These are phyloP conservation scores for Paramecium octaurelia DNA, from an alignment of 73 alveolate species.

Conservation along the genomic window DNA sequence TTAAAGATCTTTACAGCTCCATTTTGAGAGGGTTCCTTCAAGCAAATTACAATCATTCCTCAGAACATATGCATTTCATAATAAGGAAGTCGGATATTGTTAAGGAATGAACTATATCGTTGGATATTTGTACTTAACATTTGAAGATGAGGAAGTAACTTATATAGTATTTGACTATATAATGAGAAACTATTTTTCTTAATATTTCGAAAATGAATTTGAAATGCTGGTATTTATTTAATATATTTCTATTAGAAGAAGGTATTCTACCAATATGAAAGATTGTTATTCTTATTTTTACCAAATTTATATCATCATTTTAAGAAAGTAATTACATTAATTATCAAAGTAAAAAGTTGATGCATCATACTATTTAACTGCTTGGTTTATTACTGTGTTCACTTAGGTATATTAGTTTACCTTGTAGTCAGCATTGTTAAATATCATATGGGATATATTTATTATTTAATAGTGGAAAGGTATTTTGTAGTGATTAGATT, in stretches of 20 bases:
- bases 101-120: conserved; percentile 98
- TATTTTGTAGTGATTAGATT: neutral
- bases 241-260: conserved; percentile 59
- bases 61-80: conserved; percentile 84
- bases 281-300: conserved; percentile 76
- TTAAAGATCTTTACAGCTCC: conserved; percentile 53
- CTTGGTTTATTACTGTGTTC: conserved; percentile 88
- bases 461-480: conserved; percentile 71
- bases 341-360: conserved; percentile 61
- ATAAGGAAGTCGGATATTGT: conserved; percentile 88
- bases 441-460: conserved; percentile 73
- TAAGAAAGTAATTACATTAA: conserved; percentile 34
- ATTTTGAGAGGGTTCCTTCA: conserved; percentile 35
- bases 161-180: conserved; percentile 83
- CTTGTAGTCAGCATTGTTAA: conserved; percentile 65
- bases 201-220: conserved; percentile 68
- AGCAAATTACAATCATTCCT: conserved; percentile 58
- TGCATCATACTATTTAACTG: conserved; percentile 72
- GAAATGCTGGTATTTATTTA: conserved; percentile 57
- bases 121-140: conserved; percentile 85
- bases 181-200: conserved; percentile 68
- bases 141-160: conserved; percentile 81
- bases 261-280: conserved; percentile 84
- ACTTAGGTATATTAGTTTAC: conserved; percentile 64
- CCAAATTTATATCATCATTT: conserved; percentile 90